phyloP scores from a whole-genome alignment of 2,329 filamentous ascomycete species.

The Coniella vitis region DNA sequence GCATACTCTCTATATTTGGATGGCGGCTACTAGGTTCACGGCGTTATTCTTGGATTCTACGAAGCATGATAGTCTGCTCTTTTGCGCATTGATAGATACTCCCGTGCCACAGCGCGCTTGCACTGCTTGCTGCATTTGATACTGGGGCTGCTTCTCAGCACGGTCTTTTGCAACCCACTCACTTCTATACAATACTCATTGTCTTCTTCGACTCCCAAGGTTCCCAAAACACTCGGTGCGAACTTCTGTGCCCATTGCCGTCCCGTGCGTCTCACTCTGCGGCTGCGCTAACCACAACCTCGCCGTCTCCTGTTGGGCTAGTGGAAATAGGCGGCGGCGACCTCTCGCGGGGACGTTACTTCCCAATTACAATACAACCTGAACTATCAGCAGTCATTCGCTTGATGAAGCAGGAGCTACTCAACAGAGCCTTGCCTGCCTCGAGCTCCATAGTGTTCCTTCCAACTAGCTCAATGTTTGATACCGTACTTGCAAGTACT shows the following conservation, averaged over 20 bases:
- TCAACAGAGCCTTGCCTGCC: too few relatives aligned
- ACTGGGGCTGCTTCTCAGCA: too few relatives aligned
- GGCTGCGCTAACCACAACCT: neutral
- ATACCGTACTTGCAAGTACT: too few relatives aligned
- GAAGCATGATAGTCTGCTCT: constrained; percentile 6
- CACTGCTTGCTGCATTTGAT: constrained; percentile 1
- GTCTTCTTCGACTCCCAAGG: neutral
- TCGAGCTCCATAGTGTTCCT: too few relatives aligned
- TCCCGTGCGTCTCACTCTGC: neutral
- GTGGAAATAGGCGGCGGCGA: too few relatives aligned
- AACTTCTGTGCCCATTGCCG: neutral
- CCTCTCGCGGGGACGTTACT: too few relatives aligned
- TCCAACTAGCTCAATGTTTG: too few relatives aligned
- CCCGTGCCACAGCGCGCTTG: constrained; percentile 1
- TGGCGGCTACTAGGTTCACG: neutral
- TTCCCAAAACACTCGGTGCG: neutral
- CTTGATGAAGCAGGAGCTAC: too few relatives aligned
- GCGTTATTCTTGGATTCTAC: neutral
- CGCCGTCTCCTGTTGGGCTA: neutral
- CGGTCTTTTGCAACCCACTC: neutral
- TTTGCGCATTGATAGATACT: constrained; percentile 2
- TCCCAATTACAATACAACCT: too few relatives aligned
- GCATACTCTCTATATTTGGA: neutral
- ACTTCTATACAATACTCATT: neutral
- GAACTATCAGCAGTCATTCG: too few relatives aligned